Evolutionary conservation across 148 eudicot genomes (phyloP).

Genomic region (Limonium bicolor): DNA sequence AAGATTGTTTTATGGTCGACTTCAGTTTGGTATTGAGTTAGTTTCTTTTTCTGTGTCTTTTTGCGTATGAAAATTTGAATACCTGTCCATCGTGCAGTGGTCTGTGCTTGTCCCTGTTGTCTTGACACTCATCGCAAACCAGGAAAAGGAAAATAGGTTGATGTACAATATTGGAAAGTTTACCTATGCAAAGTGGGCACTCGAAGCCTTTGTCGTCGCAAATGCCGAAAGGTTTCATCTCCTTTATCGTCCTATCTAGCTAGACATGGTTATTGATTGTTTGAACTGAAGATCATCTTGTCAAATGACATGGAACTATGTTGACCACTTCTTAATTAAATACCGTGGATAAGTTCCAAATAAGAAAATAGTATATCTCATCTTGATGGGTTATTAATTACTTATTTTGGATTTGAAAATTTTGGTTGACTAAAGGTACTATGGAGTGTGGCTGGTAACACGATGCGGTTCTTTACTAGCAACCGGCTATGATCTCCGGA

Average conservation of each 20-base stretch:
- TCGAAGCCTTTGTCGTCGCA: constrained; percentile 74
- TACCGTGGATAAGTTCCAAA: too few species aligned
- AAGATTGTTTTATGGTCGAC: too few species aligned
- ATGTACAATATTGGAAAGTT: constrained; percentile 26
- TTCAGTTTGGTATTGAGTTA: not conserved
- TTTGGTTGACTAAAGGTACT: constrained; percentile 29
- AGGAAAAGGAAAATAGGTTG: constrained; percentile 34
- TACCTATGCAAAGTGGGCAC: constrained; percentile 70
- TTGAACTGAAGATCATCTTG: not conserved
- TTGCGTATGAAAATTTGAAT: constrained; percentile 1
- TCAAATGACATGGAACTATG: too few species aligned
- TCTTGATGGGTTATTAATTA: too few species aligned
- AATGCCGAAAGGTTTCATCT: constrained; percentile 65
- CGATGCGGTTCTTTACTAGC: constrained; percentile 52
- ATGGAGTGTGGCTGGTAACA: constrained; percentile 82
- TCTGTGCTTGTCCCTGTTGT: constrained; percentile 79
- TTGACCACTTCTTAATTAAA: not conserved
- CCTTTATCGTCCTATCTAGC: not conserved
- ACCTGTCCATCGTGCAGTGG: constrained; percentile 34
- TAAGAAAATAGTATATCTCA: too few species aligned
- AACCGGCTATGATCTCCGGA: constrained; percentile 42
- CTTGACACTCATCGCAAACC: constrained; percentile 68
- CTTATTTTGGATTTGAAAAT: too few species aligned
- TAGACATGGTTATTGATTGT: not conserved
- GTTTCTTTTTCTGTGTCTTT: not conserved